Conservation (phyloP, 345 rosid species). For the Laguncularia racemosa region DNA sequence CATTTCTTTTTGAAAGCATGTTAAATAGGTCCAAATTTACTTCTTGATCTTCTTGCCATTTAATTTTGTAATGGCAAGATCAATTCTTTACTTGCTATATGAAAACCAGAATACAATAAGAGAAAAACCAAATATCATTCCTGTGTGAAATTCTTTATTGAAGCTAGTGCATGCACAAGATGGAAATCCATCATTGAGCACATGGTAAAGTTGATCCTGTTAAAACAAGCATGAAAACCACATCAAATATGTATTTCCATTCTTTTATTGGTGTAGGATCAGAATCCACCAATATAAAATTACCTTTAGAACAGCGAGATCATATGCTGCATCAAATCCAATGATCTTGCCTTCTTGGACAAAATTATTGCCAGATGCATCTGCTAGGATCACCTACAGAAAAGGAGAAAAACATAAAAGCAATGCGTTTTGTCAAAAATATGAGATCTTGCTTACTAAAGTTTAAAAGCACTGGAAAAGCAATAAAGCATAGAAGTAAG, state of each 20-base stretch:
- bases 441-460: not conserved
- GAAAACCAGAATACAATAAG: no score
- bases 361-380: slow-evolving; percentile 57
- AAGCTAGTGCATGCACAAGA: no score
- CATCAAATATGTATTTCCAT: not conserved
- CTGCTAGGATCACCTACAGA: slow-evolving; percentile 54
- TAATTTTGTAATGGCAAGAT: no score
- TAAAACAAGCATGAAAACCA: not conserved
- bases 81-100: no score
- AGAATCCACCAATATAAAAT: not conserved
- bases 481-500: not conserved
- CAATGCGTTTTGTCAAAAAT: not conserved
- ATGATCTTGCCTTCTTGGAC: slow-evolving; percentile 53
- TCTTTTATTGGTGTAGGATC: not conserved
- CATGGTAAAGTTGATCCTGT: not conserved
- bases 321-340: slow-evolving; percentile 73
- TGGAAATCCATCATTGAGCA: no score
- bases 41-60: no score
- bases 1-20: no score
- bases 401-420: not conserved
- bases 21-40: no score
- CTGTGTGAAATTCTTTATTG: no score
- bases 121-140: no score
- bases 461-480: not conserved
- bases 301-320: slow-evolving; percentile 86